phyloP scores from a whole-genome alignment of 2,329 filamentous ascomycete species.

The Colletotrichum nymphaeae region DNA sequence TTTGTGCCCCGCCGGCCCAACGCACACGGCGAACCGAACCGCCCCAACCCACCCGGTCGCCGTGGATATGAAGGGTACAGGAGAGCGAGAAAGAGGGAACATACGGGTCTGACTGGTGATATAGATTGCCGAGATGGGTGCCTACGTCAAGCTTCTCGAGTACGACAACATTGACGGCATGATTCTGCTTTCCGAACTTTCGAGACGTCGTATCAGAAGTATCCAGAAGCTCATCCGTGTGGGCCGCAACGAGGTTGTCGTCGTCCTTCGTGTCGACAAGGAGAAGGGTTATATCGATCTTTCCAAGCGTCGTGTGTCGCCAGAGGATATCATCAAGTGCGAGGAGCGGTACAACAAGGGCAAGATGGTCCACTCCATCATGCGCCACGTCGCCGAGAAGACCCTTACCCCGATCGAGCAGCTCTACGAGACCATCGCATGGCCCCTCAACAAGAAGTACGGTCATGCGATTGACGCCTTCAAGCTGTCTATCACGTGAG shows the following conservation, averaged over 20 bases:
- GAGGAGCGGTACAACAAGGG: constrained; percentile 99
- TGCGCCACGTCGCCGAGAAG: constrained; percentile 99
- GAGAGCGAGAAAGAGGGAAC: constrained; percentile 1
- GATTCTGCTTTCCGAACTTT: constrained; percentile 98
- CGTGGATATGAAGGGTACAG: neutral
- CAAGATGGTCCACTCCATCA: constrained; percentile 99
- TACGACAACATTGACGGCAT: constrained; percentile 99
- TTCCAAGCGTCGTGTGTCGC: constrained; percentile 96
- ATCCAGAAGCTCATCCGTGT: constrained; percentile 99
- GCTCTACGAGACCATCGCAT: constrained; percentile 93
- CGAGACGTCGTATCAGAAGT: constrained; percentile 95
- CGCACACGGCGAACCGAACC: constrained; percentile 29
- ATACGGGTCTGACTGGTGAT: constrained; percentile 36
- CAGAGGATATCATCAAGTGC: constrained; percentile 97
- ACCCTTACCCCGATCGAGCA: constrained; percentile 93
- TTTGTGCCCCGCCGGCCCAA: constrained; percentile 52
- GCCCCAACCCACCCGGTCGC: constrained; percentile 8
- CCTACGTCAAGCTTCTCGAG: constrained; percentile 98
- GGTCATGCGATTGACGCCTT: constrained; percentile 97
- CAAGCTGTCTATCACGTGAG: constrained; percentile 97
- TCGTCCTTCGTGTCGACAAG: constrained; percentile 98
- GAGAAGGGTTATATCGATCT: constrained; percentile 99
- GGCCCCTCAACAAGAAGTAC: constrained; percentile 98
- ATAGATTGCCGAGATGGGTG: constrained; percentile 99
- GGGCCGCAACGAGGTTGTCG: constrained; percentile 97